Base-by-base conservation (phyloP, 75 land plant genomes). In the Azolla pinnata region DNA sequence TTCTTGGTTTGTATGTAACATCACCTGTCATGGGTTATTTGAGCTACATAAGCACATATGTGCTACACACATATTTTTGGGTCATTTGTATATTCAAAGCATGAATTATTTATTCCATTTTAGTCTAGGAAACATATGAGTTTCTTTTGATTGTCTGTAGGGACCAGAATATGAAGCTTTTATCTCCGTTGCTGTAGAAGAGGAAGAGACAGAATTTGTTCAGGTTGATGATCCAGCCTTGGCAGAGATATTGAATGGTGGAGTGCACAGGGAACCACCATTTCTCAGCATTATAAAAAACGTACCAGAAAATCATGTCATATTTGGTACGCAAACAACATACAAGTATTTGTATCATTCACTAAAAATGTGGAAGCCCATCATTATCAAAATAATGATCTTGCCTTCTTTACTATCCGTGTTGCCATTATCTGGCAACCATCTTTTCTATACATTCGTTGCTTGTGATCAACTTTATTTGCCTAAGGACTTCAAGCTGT, bases 141-240 rank as follows among this genome's bases (percentile, higher is more conserved):
- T 4, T 4, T 46, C 21, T 17, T 46, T 14, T 46, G 49, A 4
- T 21, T 4, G 16, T 27, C 42, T 46, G 33, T 67, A 92, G 97
- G 96, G 90, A 28, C 54, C 70, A 56, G 78, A 75, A 21, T 81
- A 85, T 71, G 76, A 81, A 42, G 86, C 76, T 31, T 93, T 85
- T 73, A 50, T 83, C 1, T 71, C 74, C 44, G 90, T 88, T 45
- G 95, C 98, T 21, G 62, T 29, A 29, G 50, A 72, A 44, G 78
- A 88, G 40, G 73, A 75, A 57, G 96, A 79, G 34, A 79, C 84
- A 28, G 87, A 88, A 73, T 93, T 93, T 85, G 79, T 85, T 59
- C 90, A 81, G 73, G 74, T 68, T 19, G 72, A 38, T 32, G 52
- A 70, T 45, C 19, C 50, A 33, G 79, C 77, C 21, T 69, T 88